phyloP scores from a whole-genome alignment of 2,329 filamentous ascomycete species.

The Aspergillus sp. region DNA sequence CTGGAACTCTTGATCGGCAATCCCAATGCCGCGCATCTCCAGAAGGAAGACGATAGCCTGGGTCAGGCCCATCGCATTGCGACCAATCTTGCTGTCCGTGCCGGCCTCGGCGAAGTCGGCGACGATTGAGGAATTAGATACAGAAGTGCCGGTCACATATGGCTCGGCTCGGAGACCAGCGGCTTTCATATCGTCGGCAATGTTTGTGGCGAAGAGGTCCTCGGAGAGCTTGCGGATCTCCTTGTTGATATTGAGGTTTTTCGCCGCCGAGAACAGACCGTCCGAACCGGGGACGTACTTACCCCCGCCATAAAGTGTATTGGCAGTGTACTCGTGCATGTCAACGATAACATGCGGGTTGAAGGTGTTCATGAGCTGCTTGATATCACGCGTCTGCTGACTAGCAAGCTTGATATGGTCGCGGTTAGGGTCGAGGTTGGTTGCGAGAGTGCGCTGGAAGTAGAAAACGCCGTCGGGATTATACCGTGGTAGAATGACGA shows the following conservation, averaged over 20 bases:
- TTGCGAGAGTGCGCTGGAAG: slow-evolving; percentile 6
- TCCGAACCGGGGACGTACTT: slow-evolving; percentile 2
- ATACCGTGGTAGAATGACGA: neutral
- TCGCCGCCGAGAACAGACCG: slow-evolving; percentile 7
- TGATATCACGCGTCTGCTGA: slow-evolving; percentile 7
- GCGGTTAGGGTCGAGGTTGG: slow-evolving; percentile 8
- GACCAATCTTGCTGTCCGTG: slow-evolving; percentile 4
- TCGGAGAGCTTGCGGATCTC: slow-evolving; percentile 5
- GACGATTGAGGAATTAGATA: neutral
- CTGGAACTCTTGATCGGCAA: slow-evolving; percentile 7
- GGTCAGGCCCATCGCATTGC: slow-evolving; percentile 9
- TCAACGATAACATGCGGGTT: slow-evolving; percentile 3
- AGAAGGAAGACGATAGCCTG: slow-evolving; percentile 7
- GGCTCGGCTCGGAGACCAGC: slow-evolving; percentile 6
- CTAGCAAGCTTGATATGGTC: slow-evolving; percentile 8
- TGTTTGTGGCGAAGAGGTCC: slow-evolving; percentile 6
- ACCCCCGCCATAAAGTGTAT: neutral
- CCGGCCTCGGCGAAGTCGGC: slow-evolving; percentile 9
- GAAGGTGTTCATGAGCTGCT: slow-evolving; percentile 4
- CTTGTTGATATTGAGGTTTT: slow-evolving; percentile 9
- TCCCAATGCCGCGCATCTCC: slow-evolving; percentile 5
- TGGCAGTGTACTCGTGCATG: slow-evolving; percentile 6
- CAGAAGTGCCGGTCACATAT: slow-evolving; percentile 4
- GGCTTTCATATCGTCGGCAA: slow-evolving; percentile 3
- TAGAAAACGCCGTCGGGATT: slow-evolving; percentile 6